Conservation (phyloP, 2,329 filamentous ascomycete species). For the Penicillium decumbens region DNA sequence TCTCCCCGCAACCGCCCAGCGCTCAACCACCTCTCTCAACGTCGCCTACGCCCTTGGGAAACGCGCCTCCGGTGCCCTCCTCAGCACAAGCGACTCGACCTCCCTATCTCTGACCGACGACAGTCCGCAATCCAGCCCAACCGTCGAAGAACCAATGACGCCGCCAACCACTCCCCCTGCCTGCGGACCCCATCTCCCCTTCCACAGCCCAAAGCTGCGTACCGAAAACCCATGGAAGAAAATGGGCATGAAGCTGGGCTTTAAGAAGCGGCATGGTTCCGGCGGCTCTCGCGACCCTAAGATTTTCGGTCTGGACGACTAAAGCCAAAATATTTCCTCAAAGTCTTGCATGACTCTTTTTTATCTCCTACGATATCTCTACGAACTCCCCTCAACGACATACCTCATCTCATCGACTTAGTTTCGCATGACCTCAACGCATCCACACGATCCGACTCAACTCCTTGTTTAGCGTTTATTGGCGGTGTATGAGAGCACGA, state of each 20-base stretch:
- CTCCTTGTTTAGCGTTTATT: constrained; percentile 23
- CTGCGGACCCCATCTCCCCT: constrained; percentile 36
- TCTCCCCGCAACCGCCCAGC: constrained; percentile 25
- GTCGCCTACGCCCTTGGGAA: constrained; percentile 33
- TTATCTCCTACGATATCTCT: constrained; percentile 1
- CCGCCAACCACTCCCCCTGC: constrained; percentile 50
- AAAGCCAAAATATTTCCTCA: constrained; percentile 1
- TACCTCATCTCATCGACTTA: constrained; percentile 8
- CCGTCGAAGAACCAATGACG: constrained; percentile 46
- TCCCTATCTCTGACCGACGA: constrained; percentile 45
- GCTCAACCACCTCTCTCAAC: constrained; percentile 32
- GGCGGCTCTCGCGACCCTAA: constrained; percentile 20
- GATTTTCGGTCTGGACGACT: constrained; percentile 22
- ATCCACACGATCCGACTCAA: constrained; percentile 14
- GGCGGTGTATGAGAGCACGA: constrained; percentile 28
- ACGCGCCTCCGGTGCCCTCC: constrained; percentile 35
- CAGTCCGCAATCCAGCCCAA: constrained; percentile 39
- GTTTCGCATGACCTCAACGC: constrained; percentile 11
- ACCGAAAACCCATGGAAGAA: constrained; percentile 51
- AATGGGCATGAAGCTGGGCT: constrained; percentile 49
- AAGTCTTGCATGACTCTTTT: neutral
- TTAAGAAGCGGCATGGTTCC: constrained; percentile 36
- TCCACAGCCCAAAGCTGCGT: constrained; percentile 40
- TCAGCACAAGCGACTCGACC: constrained; percentile 36
- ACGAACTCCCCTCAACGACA: constrained; percentile 4